Percentiles rank a stretch among this genome's conserved stretches.
phyloP scores from a whole-genome alignment of 495 filamentous ascomycete species.

The Penicillium crystallinum region DNA sequence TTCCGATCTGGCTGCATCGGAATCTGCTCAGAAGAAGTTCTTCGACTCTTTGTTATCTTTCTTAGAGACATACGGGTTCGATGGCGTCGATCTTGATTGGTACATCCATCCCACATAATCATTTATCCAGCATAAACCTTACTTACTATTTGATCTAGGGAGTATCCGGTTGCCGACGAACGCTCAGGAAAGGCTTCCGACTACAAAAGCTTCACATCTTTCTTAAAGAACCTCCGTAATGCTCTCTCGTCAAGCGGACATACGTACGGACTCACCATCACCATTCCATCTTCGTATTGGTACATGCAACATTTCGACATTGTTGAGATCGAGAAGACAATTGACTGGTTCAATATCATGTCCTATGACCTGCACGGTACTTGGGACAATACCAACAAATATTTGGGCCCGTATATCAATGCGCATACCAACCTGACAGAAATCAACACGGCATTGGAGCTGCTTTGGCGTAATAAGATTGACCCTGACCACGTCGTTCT shows the following conservation, averaged over 20 bases:
- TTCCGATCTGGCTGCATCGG: slow-evolving; percentile 26
- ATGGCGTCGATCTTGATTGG: slow-evolving; percentile 58
- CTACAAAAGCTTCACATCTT: neutral
- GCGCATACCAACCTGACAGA: neutral
- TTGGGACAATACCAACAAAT: neutral
- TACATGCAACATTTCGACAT: neutral
- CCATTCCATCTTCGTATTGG: neutral
- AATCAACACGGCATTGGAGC: neutral
- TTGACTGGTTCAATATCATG: neutral
- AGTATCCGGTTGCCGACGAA: neutral
- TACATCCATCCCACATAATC: no score
- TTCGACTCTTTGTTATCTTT: slow-evolving; percentile 35
- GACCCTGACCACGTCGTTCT: neutral
- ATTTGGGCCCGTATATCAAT: neutral
- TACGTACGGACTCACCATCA: no score
- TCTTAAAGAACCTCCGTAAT: neutral
- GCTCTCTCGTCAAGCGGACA: neutral
- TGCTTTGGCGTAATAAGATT: neutral
- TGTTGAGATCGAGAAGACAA: neutral
- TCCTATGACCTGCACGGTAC: neutral
- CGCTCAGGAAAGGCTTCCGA: neutral
- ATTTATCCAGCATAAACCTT: no score
- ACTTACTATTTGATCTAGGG: no score
- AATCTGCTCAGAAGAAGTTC: slow-evolving; percentile 36
- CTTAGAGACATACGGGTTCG: slow-evolving; percentile 45